Conservation (phyloP, 129 eudicot genomes). For the Heracleum sosnowskyi region DNA sequence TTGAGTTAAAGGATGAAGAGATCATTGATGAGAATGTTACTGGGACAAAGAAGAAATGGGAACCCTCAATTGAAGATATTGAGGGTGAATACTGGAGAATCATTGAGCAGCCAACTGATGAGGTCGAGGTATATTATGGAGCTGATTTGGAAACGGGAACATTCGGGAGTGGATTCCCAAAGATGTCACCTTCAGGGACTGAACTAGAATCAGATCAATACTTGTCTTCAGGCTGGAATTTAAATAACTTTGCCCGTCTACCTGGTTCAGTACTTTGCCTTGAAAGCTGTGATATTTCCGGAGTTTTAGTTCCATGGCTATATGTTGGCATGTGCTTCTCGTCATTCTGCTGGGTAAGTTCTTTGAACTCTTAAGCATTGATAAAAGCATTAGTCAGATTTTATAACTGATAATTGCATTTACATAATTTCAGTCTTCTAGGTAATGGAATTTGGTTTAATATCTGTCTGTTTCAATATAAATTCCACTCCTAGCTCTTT, state of each 20-base stretch:
- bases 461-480: background rate
- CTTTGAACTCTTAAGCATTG: background rate
- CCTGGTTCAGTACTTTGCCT: constrained; percentile 63
- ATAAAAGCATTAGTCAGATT: too few species aligned
- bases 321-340: constrained; percentile 89
- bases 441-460: background rate
- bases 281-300: constrained; percentile 61
- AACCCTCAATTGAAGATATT: constrained; percentile 56
- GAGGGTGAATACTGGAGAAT: constrained; percentile 88
- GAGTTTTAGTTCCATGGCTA: constrained; percentile 76
- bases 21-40: constrained; percentile 12
- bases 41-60: constrained; percentile 20
- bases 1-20: constrained; percentile 29
- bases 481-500: background rate
- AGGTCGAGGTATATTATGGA: constrained; percentile 82
- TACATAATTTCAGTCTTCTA: background rate
- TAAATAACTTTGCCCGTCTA: constrained; percentile 57
- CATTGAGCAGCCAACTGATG: constrained; percentile 81
- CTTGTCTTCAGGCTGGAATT: constrained; percentile 64
- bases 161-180: constrained; percentile 68
- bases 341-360: constrained; percentile 74
- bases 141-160: constrained; percentile 78
- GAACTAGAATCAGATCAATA: constrained; percentile 35
- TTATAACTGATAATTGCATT: background rate
- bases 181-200: constrained; percentile 18